Base-by-base conservation (phyloP, 129 eudicot genomes). In the Flaveria linearis region DNA sequence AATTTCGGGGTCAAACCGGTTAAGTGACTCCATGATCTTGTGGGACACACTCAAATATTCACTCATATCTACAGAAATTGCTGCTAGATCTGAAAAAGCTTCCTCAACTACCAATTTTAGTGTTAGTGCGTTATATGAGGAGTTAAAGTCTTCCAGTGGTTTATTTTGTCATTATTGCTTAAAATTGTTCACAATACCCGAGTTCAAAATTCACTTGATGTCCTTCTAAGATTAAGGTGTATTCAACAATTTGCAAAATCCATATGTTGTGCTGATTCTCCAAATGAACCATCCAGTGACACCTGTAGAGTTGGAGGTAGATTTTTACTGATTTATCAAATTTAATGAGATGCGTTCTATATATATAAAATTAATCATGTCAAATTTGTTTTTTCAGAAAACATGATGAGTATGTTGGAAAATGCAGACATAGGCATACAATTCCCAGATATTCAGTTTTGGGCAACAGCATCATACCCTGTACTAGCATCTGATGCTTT, bases 41-140 rank as follows among this genome's bases (percentile, higher is more conserved):
- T 94, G 97, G 97, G 99, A 91, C 78, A 89, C 96, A 7, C 94
- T 94, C 9, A 94, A 91, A 75, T 94, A 94, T 80, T 87, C 99
- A 9, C 87, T 94, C 72, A 60, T 87, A 28, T 94, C 99, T 25
- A 81, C 92, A 2, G 99, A 94, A 82, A 91, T 94, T 49, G 96
- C 99, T 76, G 90, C 97, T 45, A 96, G 97, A 39, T 86, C 96
- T 56, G 72, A 81, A 42, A 84, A 68, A 81, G 77, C 84, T 14
- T 78, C 93, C 12, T 52, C 85, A 66, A 75, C 82, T 72, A 85
- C 94, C 36, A 87, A 86, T 71, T 87, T 75, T 65, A 81, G 92
- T 57, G 65, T 84, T 56, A 77, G 67, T 81, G 78, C 92, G 45
- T 81, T 94, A 57, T 85, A 79, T 51, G 88, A 82, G 73, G 99